Evolutionary conservation across 208 protist species (phyloP).

Genomic region (Jaenimonas drosophilae): DNA sequence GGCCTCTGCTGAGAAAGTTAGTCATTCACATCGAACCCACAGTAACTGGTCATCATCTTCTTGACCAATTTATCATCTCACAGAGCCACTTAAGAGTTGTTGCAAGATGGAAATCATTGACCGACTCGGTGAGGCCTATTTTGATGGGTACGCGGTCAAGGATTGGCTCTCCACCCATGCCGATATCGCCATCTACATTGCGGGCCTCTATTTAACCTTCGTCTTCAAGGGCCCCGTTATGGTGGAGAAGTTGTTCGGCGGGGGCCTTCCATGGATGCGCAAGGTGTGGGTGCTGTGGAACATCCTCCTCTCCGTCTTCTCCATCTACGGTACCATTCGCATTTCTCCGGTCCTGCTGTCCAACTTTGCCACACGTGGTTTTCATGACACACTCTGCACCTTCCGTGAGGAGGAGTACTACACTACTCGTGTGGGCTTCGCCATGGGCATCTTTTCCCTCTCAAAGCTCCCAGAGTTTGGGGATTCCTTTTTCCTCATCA

Average conservation of each 20-base stretch:
- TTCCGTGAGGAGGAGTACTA: slow-evolving; percentile 7
- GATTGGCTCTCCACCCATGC: slow-evolving; percentile 43
- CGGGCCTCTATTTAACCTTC: slow-evolving; percentile 32
- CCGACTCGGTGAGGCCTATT: slow-evolving; percentile 35
- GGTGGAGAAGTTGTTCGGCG: slow-evolving; percentile 12
- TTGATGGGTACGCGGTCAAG: slow-evolving; percentile 51
- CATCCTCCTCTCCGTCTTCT: slow-evolving; percentile 79
- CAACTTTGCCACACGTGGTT: too few relatives aligned
- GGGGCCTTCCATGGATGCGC: slow-evolving; percentile 24
- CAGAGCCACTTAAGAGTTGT: too few relatives aligned
- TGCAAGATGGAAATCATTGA: too few relatives aligned
- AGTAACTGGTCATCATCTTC: too few relatives aligned
- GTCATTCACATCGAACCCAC: too few relatives aligned
- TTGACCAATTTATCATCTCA: too few relatives aligned
- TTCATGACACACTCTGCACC: slow-evolving; percentile 11
- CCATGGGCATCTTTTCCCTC: slow-evolving; percentile 30
- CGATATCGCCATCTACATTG: slow-evolving; percentile 42
- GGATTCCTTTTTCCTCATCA: slow-evolving; percentile 64
- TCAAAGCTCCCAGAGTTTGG: slow-evolving; percentile 55
- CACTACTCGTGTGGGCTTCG: slow-evolving; percentile 18
- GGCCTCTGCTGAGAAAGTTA: too few relatives aligned
- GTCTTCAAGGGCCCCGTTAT: slow-evolving; percentile 26
- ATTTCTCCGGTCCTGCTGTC: too few relatives aligned
- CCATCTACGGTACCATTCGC: too few relatives aligned
- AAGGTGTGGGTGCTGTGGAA: slow-evolving; percentile 76